Conservation (phyloP, 129 eudicot genomes). For the Tagetes erecta region DNA sequence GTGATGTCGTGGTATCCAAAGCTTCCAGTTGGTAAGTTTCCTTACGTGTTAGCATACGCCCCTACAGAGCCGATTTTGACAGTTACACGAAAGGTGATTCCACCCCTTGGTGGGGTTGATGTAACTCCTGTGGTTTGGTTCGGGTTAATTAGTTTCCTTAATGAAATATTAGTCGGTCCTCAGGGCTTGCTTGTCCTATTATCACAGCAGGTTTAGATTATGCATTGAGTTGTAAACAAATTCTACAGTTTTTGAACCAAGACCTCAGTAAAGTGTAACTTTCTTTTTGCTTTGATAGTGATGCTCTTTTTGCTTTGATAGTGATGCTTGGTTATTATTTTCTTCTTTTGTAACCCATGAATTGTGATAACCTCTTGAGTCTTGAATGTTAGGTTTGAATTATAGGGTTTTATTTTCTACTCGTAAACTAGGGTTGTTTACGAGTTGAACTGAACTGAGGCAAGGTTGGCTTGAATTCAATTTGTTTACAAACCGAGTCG, state of each 20-base stretch:
- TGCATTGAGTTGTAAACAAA: constrained; percentile 13
- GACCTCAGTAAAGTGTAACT: background rate
- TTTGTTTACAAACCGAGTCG: too few relatives aligned
- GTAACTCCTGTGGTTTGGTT: constrained; percentile 99
- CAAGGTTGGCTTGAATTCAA: too few relatives aligned
- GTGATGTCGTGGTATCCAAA: constrained; percentile 99
- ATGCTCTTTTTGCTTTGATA: too few relatives aligned
- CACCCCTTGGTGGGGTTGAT: constrained; percentile 94
- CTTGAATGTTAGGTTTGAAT: too few relatives aligned
- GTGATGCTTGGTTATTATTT: background rate
- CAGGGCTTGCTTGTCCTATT: constrained; percentile 93
- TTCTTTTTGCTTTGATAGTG: background rate
- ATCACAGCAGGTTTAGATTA: constrained; percentile 72
- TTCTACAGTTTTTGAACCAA: constrained; percentile 5
- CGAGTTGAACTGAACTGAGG: too few relatives aligned
- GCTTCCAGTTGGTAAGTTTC: constrained; percentile 89
- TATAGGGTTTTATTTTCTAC: too few relatives aligned
- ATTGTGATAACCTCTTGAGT: too few relatives aligned
- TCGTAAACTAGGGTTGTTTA: too few relatives aligned
- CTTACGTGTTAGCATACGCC: constrained; percentile 85
- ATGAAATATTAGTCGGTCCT: constrained; percentile 85
- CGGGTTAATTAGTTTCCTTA: constrained; percentile 82
- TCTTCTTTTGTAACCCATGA: background rate
- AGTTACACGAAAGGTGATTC: constrained; percentile 84
- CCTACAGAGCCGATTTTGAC: constrained; percentile 88